Base-by-base conservation (phyloP, 2,329 filamentous ascomycete species). In the Beauveria sp. region DNA sequence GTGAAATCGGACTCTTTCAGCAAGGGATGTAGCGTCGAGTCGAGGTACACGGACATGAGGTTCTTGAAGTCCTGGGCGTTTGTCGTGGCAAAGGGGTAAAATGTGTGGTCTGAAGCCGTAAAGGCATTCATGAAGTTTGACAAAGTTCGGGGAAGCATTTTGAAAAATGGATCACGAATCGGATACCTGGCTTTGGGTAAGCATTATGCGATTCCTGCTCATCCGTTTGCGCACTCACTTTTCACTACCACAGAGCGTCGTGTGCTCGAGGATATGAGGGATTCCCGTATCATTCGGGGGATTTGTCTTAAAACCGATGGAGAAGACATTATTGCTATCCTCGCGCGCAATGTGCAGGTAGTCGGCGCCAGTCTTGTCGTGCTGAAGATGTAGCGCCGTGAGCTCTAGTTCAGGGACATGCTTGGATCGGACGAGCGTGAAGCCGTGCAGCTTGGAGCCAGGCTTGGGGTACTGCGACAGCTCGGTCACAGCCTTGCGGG, bases 51-150 rank as follows among this genome's bases (percentile, higher is more conserved):
- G 3, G 91, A 94, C 83, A 97, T 88, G 55, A 99, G 82, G 70
- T 99, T 99, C 75, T 90, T 90, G 75, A 94, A 99, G 70, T 99
- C 94, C 72, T 96, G 91, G 22, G 85, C 81, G 70, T 99, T 99
- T 26, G 94, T 99, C 2, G 94, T 99, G 61, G 94, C 92, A 74
- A 99, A 99, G 2, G 94, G 94, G 71, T 99, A 99, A 67, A 91
- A 96, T 12, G 94, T 99, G 73, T 99, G 92, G 70, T 97, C 93
- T 24, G 92, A 89, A 28, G 92, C 92, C 47, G 94, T 99, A 72
- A 97, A 96, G 63, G 94, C 94, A 74, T 99, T 99, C 94, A 99
- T 99, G 72, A 97, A 99, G 76, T 97, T 99, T 65, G 94, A 97
- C n/a, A 99, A 82, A 5, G 94, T 97, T 67, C 94, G 87, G 24